phyloP scores from a whole-genome alignment of 352 stramenopile genomes.

The Phytophthora lateralis region DNA sequence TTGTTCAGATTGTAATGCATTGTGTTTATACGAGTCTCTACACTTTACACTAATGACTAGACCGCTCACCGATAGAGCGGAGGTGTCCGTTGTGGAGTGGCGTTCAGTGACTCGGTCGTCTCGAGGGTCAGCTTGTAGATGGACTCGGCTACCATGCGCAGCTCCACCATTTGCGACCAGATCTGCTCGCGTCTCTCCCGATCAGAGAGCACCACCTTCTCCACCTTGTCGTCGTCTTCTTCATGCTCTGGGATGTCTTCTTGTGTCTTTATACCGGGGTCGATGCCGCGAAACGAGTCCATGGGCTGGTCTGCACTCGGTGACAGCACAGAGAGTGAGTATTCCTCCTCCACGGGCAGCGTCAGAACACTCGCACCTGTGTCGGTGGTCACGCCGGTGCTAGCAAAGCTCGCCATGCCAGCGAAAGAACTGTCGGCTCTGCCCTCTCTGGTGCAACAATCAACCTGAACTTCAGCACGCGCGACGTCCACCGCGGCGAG shows the following conservation, averaged over 20 bases:
- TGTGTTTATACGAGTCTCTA: not conserved
- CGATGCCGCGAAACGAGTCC: constrained; percentile 33
- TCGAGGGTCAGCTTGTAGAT: constrained; percentile 51
- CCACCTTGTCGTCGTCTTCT: constrained; percentile 1
- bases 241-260: constrained; percentile 5
- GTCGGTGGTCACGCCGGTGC: constrained; percentile 27
- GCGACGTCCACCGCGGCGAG: constrained; percentile 32
- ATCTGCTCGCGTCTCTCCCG: constrained; percentile 36
- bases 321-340: constrained; percentile 29
- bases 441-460: constrained; percentile 14
- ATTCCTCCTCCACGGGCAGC: constrained; percentile 21
- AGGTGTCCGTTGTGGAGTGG: not conserved
- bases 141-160: constrained; percentile 48
- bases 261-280: not conserved
- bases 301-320: constrained; percentile 27
- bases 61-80: not conserved
- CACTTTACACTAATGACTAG: not conserved
- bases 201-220: constrained; percentile 23
- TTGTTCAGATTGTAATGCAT: constrained; percentile 14
- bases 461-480: constrained; percentile 26
- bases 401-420: constrained; percentile 14
- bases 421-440: not conserved
- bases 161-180: constrained; percentile 54
- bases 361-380: constrained; percentile 25
- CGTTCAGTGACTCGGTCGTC: constrained; percentile 34